Evolutionary conservation across 2,329 filamentous ascomycete genomes (phyloP).

Genomic region (Hymenotorrendiella dingleyae): DNA sequence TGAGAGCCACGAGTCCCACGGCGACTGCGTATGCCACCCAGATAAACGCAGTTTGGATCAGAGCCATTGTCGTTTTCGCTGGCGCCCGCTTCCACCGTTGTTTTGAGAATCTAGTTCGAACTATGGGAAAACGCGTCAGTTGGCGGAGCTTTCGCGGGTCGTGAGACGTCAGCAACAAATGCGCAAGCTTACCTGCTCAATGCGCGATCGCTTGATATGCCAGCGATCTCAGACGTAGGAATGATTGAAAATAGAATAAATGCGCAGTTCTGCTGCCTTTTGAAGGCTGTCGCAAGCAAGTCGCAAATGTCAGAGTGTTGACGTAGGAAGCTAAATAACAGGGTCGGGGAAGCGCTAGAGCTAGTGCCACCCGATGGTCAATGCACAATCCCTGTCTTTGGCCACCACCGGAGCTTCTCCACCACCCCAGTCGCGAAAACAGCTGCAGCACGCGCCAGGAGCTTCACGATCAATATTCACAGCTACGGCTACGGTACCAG

Average conservation of each 20-base stretch:
- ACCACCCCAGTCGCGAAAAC: neutral
- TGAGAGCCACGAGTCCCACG: conserved; percentile 67
- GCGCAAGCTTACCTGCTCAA: neutral
- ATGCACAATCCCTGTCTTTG: no score
- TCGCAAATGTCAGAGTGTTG: no score
- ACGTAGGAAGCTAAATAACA: conserved; percentile 16
- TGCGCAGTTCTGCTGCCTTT: conserved; percentile 1
- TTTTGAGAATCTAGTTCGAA: no score
- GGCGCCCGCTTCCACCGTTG: no score
- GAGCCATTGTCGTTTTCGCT: conserved; percentile 31
- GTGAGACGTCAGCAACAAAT: no score
- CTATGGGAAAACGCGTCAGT: neutral
- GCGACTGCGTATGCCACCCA: conserved; percentile 91
- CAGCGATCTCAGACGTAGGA: neutral
- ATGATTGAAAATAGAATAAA: neutral
- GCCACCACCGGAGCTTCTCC: no score
- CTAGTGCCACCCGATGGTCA: no score
- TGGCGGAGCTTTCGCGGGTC: neutral
- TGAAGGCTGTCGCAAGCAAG: neutral
- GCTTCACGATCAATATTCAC: neutral
- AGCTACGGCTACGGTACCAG: neutral
- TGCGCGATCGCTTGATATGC: neutral
- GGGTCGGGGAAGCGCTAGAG: neutral
- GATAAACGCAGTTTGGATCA: conserved; percentile 84
- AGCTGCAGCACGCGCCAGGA: neutral